Conservation (phyloP, 2,329 filamentous ascomycete species). For the Aspergillus sp. region DNA sequence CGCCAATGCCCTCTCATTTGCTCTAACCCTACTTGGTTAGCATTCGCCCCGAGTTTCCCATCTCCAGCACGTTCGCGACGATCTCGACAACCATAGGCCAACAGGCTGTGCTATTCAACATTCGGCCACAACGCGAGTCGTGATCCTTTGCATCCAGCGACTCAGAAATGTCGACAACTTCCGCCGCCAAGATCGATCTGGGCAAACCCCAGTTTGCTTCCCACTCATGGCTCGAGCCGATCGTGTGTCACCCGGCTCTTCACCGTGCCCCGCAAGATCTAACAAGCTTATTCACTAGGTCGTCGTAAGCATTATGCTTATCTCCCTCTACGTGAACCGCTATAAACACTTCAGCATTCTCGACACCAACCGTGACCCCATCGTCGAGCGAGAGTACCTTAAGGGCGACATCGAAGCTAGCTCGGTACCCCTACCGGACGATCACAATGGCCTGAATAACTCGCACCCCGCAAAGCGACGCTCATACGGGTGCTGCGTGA, state of each 20-base stretch:
- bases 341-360: conserved; percentile 47
- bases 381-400: conserved; percentile 2
- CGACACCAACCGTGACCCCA: conserved; percentile 17
- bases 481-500: conserved; percentile 49
- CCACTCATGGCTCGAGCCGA: conserved; percentile 36
- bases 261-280: neutral
- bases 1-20: too few species aligned
- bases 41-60: too few species aligned
- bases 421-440: conserved; percentile 1
- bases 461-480: conserved; percentile 5
- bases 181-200: conserved; percentile 23
- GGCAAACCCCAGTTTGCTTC: conserved; percentile 38
- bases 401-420: conserved; percentile 8
- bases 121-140: too few species aligned
- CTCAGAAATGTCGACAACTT: neutral
- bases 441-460: conserved; percentile 28
- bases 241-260: conserved; percentile 26
- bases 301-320: conserved; percentile 51
- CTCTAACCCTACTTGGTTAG: too few species aligned
- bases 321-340: conserved; percentile 51
- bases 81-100: too few species aligned
- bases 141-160: too few species aligned
- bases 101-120: too few species aligned
- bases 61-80: too few species aligned
- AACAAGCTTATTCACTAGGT: conserved; percentile 36